Percentiles rank a stretch among this genome's conserved stretches.
Conservation (phyloP, 2,329 filamentous ascomycete species). For the Sclerotinia trifoliorum region DNA sequence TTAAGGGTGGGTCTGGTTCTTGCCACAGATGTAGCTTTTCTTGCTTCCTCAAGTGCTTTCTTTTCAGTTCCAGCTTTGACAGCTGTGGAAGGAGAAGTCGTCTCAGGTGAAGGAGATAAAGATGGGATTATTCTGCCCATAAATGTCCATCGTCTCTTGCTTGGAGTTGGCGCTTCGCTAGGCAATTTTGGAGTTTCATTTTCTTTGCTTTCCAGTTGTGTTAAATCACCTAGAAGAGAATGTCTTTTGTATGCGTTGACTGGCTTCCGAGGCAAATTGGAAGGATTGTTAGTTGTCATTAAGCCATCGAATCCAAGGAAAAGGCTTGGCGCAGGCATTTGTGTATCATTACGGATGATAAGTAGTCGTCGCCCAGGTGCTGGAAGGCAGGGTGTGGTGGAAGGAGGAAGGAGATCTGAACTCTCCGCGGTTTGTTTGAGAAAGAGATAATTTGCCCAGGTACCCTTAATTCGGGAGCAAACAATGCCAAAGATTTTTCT, state of each 20-base stretch:
- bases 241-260: constrained; percentile 34
- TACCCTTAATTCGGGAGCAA: constrained; percentile 55
- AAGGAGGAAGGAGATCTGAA: constrained; percentile 50
- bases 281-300: constrained; percentile 26
- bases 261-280: constrained; percentile 24
- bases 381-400: constrained; percentile 65
- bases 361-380: constrained; percentile 66
- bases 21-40: constrained; percentile 51
- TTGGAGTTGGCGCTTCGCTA: constrained; percentile 28
- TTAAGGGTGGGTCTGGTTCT: constrained; percentile 43
- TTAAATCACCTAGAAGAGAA: constrained; percentile 29
- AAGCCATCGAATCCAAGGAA: constrained; percentile 66
- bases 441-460: constrained; percentile 63
- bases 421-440: constrained; percentile 56
- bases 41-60: constrained; percentile 51
- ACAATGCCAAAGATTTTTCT: constrained; percentile 59
- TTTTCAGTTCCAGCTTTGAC: constrained; percentile 33
- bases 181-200: constrained; percentile 27
- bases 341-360: constrained; percentile 66
- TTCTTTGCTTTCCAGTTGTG: constrained; percentile 27
- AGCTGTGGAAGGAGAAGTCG: constrained; percentile 19
- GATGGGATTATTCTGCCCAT: constrained; percentile 62
- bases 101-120: constrained; percentile 32
- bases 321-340: constrained; percentile 39
- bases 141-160: constrained; percentile 62